These are phyloP conservation scores for Ogataea minuta DNA, from an alignment of 805 yeast species.

Conservation along the genomic window DNA sequence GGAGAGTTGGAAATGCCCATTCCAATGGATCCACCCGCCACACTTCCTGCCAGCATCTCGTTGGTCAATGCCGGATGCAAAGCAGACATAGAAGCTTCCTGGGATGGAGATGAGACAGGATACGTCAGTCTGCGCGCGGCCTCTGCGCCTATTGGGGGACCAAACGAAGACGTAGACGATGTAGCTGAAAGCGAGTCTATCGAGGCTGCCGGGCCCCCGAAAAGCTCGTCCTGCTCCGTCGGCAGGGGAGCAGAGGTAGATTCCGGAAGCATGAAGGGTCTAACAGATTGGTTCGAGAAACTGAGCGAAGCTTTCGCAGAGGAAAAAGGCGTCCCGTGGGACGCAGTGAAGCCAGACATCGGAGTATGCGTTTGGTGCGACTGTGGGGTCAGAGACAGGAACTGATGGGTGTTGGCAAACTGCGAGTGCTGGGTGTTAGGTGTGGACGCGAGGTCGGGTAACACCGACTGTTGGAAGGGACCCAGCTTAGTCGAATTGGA, in stretches of 20 bases:
- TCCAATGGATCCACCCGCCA: conserved; percentile 30
- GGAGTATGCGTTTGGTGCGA: conserved; percentile 18
- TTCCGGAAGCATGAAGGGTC: conserved; percentile 27
- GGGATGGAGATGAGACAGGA: conserved; percentile 22
- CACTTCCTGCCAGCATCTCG: conserved; percentile 27
- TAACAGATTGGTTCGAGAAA: conserved; percentile 12
- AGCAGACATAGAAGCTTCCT: conserved; percentile 21
- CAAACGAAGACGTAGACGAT: conserved; percentile 15
- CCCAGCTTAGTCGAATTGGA: conserved; percentile 13
- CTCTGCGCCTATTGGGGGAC: conserved; percentile 33
- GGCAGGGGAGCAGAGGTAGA: conserved; percentile 10
- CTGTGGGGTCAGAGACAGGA: conserved; percentile 26
- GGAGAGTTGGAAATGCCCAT: conserved; percentile 24
- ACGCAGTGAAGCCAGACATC: conserved; percentile 15
- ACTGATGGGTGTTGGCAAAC: conserved; percentile 16
- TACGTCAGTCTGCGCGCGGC: conserved; percentile 43
- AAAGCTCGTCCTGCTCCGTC: conserved; percentile 11
- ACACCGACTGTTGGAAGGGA: conserved; percentile 20
- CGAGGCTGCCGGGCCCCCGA: conserved; percentile 1
- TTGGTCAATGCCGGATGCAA: conserved; percentile 28
- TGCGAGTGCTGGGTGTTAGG: conserved; percentile 19
- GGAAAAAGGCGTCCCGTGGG: conserved; percentile 25
- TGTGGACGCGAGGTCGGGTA: conserved; percentile 24
- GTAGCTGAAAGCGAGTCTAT: conserved; percentile 11
- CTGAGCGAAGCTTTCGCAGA: conserved; percentile 17